Base-by-base conservation (phyloP, 2,329 filamentous ascomycete species). In the Penicillium polonicum region DNA sequence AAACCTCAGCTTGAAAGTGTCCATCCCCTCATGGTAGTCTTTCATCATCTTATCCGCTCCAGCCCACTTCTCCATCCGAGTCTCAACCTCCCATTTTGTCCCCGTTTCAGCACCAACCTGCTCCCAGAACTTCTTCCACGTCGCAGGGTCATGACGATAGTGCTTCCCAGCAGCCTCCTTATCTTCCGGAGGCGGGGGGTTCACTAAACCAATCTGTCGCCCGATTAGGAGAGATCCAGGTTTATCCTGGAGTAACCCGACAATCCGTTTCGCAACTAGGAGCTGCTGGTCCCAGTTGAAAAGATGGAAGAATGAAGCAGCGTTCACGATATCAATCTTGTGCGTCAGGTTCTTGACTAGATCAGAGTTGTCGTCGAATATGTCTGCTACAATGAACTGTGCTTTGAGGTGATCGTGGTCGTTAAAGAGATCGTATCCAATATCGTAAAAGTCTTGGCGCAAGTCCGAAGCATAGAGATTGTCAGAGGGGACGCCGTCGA, bases 401-500 rank as follows among this genome's bases (percentile, higher is more conserved):
- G 54, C 38, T 29, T 63, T 60, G 5, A 64, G 52, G 1, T 31
- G 60, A 4, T 52, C 41, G 27, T 79, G 77, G 60, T 88, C 87
- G 45, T 80, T 78, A 72, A 89, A 90, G 21, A 90, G 76, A 53
- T 87, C 83, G 68, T 87, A 85, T 29, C 84, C 84, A n/a, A 83
- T 70, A 12, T 83, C 77, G 52, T 85, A 76, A 62, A 85, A 83
- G n/a, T 73, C 73, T 21, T 75, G 63, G 43, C 80, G 75, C 3
- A 83, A 60, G 59, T 85, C 83, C 4, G 76, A 74, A 19, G 81
- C 83, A 57, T 79, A 79, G n/a, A 85, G 69, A 45, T 79, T 77
- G 17, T 74, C 68, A 5, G 78, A 73, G 25, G 78, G 71, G 8
- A 82, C 82, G 21, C 83, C 83, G 56, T 83, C 81, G 50, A 57